Base-by-base conservation (phyloP, 2,329 filamentous ascomycete genomes). In the Paramyrothecium sp. region DNA sequence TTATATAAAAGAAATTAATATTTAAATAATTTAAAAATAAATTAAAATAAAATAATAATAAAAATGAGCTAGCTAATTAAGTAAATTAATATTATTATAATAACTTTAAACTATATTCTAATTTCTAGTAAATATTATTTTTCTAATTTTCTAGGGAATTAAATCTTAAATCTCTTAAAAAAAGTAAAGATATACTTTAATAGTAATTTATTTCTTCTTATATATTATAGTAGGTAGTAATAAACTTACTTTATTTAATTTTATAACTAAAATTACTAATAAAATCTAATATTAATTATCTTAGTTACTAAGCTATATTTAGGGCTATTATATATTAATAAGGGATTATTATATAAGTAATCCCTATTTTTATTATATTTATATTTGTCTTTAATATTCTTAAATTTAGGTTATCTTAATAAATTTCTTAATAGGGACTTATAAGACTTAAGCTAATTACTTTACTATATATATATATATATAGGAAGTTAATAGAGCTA, bases 281-380 rank as follows among this genome's bases (percentile, higher is more conserved):
- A n/a, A 11, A n/a, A 48, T 8, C 10, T 48, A n/a, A 48, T 48
- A 11, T 48, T 11, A 11, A 21, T n/a, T n/a, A 48, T n/a, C 11
- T 41, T 41, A 41, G 11, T 11, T 41, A 41, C 10, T 48, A 48
- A 48, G 20, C 16, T n/a, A 10, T 10, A 48, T 17, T 48, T 48
- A 48, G 10, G 11, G 11, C n/a, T 48, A 48, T 21, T 48, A 17
- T 48, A 48, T 34, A 41, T n/a, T 53, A 33, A 34, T 53, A 34
- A 34, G 19, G 33, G 38, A 34, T 53, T 53, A 26, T n/a, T 53
- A 33, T 53, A 51, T 22, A 51, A 22, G n/a, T 51, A 51, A 51
- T 22, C 7, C 11, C 11, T n/a, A 11, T 34, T 34, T 34, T 53
- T n/a, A 30, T 20, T 34, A 53, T 13, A 34, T 26, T 34, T n/a